Conservation (phyloP, 164 flowering plant genomes). For the Stephania japonica region DNA sequence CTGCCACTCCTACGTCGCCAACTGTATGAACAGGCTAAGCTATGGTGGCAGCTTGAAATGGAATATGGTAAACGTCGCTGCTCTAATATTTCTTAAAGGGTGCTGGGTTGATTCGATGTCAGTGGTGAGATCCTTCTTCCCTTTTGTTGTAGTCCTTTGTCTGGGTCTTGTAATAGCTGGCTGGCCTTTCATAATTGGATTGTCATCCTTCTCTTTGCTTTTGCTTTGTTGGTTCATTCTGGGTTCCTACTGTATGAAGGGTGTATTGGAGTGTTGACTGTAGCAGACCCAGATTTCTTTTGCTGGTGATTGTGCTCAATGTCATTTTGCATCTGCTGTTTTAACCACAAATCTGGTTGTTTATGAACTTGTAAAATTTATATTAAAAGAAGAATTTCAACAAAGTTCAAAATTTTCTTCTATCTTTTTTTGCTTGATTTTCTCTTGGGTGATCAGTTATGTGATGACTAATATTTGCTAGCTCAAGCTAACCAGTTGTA, state of each 20-base stretch:
- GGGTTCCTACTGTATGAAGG: slow-evolving; percentile 49
- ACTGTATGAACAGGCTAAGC: slow-evolving; percentile 67
- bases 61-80: slow-evolving; percentile 78
- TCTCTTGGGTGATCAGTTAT: too few species aligned
- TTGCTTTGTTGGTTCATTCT: slow-evolving; percentile 67
- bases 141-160: slow-evolving; percentile 50
- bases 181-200: slow-evolving; percentile 70
- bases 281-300: neutral
- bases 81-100: slow-evolving; percentile 55
- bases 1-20: slow-evolving; percentile 77
- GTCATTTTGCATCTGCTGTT: neutral
- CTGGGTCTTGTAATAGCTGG: slow-evolving; percentile 64
- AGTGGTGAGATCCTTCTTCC: slow-evolving; percentile 59
- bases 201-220: slow-evolving; percentile 54
- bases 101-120: slow-evolving; percentile 62
- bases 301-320: neutral
- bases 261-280: slow-evolving; percentile 49
- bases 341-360: too few species aligned
- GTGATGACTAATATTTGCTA: too few species aligned
- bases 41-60: slow-evolving; percentile 67
- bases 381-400: too few species aligned
- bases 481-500: too few species aligned
- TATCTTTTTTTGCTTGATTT: too few species aligned
- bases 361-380: too few species aligned
- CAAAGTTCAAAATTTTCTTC: too few species aligned